Evolutionary conservation across 164 flowering plant species (phyloP).

Genomic region (Euptelea pleiosperma): DNA sequence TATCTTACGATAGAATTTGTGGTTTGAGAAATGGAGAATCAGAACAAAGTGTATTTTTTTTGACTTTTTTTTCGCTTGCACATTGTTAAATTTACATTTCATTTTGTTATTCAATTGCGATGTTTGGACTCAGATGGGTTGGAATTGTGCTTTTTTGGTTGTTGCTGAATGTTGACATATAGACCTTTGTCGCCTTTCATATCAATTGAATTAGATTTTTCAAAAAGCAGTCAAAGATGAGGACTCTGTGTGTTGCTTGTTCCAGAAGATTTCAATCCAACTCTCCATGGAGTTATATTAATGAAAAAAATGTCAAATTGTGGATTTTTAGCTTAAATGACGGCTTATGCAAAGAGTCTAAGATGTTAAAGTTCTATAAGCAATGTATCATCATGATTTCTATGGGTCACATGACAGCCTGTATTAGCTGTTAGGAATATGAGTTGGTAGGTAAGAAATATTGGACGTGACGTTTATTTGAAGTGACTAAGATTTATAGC

Average conservation of each 20-base stretch:
- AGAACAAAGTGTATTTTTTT: not conserved
- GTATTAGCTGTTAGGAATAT: no score
- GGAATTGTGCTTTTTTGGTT: not conserved
- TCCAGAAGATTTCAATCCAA: not conserved
- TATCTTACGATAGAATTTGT: not conserved
- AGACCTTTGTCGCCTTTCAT: not conserved
- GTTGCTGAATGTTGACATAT: not conserved
- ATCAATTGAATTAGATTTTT: not conserved
- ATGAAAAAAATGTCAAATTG: not conserved
- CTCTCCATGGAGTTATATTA: not conserved
- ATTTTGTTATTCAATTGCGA: not conserved
- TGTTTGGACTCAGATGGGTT: not conserved
- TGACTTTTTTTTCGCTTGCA: not conserved
- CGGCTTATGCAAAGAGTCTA: not conserved
- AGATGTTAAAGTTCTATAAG: not conserved
- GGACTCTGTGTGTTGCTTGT: not conserved
- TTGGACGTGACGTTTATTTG: no score
- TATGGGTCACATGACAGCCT: no score
- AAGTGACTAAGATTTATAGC: no score
- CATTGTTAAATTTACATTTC: not conserved
- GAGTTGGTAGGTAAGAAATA: no score
- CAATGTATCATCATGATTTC: no score
- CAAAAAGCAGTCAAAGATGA: constrained; percentile 2
- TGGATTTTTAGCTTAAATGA: not conserved
- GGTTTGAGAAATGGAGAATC: not conserved